Evolutionary conservation across 2,329 filamentous ascomycete genomes (phyloP).

Genomic region (Ceratocystis destructans): DNA sequence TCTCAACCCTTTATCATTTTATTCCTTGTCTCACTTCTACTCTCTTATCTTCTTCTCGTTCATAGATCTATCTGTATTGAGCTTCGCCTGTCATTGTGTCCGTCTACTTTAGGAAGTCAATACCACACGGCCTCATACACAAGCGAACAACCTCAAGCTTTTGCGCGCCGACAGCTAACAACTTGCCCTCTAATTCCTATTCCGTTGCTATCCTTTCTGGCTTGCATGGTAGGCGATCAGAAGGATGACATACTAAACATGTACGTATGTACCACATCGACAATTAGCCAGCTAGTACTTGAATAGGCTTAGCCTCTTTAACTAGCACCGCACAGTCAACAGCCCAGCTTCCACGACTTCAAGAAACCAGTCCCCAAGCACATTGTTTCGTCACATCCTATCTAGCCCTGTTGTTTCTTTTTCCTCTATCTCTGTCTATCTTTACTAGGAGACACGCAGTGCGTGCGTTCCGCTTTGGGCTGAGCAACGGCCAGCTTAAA

Average conservation of each 20-base stretch:
- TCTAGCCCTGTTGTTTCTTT: neutral
- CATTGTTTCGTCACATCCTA: neutral
- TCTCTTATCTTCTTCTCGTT: neutral
- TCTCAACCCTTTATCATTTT: neutral
- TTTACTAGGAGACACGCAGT: neutral
- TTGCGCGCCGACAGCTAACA: no score
- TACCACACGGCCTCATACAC: no score
- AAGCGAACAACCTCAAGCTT: no score
- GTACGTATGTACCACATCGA: neutral
- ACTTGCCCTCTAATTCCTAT: no score
- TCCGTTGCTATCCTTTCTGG: neutral
- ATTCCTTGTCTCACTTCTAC: neutral
- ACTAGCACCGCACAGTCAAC: neutral
- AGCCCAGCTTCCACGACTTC: neutral
- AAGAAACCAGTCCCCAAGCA: neutral
- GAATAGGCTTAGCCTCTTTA: neutral
- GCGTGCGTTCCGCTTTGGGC: no score
- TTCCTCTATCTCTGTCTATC: neutral
- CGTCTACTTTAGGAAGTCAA: no score
- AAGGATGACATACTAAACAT: neutral
- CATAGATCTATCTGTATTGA: no score
- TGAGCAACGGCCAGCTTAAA: no score
- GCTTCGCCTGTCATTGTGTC: no score
- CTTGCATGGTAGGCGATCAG: neutral
- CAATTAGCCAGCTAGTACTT: neutral